phyloP scores from a whole-genome alignment of 306 rosid species.

The Hippophae gyantsensis region DNA sequence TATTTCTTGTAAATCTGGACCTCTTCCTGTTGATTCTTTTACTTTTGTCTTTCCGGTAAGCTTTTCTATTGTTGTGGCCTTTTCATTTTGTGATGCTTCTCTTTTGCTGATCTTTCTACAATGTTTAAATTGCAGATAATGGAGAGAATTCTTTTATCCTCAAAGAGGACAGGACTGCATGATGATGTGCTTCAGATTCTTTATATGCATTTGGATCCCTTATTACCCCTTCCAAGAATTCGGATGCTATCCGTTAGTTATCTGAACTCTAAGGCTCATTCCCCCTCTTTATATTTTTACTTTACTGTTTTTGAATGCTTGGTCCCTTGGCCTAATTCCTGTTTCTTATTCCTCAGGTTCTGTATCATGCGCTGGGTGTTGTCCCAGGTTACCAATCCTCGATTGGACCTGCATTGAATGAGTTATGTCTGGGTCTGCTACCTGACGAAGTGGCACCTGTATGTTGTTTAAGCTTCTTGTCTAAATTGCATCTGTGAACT shows the following conservation, averaged over 20 bases:
- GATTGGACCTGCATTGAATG: constrained; percentile 85
- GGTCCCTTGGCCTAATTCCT: constrained; percentile 14
- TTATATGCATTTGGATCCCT: constrained; percentile 87
- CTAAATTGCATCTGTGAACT: constrained; percentile 12
- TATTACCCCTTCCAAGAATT: constrained; percentile 88
- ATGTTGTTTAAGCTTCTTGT: constrained; percentile 24
- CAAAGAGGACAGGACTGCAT: constrained; percentile 85
- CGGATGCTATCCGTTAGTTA: constrained; percentile 71
- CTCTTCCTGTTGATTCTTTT: constrained; percentile 96
- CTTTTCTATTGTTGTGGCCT: constrained; percentile 13
- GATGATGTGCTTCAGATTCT: constrained; percentile 67
- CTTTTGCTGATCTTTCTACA: constrained; percentile 20
- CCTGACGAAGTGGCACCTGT: constrained; percentile 80
- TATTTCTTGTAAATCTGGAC: constrained; percentile 75
- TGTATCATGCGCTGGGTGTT: constrained; percentile 81
- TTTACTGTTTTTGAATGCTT: constrained; percentile 5
- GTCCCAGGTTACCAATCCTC: constrained; percentile 76
- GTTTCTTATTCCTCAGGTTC: constrained; percentile 46
- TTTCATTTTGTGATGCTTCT: constrained; percentile 14
- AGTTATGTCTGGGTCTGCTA: constrained; percentile 82
- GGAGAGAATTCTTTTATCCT: constrained; percentile 76
- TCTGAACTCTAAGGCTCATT: constrained; percentile 2
- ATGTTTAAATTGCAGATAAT: constrained; percentile 52
- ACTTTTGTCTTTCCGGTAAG: constrained; percentile 89
- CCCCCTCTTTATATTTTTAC: background rate